phyloP scores from a whole-genome alignment of 202 grass and related monocot species.

The Elaeis oleifera region DNA sequence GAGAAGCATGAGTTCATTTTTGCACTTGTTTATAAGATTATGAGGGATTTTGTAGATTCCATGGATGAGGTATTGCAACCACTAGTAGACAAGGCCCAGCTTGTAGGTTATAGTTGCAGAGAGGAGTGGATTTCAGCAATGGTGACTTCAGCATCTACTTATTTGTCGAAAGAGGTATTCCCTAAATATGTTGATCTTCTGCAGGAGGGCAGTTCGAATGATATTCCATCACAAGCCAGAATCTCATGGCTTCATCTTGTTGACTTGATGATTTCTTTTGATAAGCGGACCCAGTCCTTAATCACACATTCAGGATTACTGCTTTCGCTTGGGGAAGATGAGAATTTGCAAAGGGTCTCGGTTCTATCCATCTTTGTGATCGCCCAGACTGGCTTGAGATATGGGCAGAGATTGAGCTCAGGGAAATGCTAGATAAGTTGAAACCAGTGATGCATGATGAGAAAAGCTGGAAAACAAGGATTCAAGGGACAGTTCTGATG shows the following conservation, averaged over 20 bases:
- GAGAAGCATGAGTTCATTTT: conserved; percentile 86
- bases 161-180: conserved; percentile 79
- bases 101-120: conserved; percentile 93
- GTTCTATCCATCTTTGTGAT: conserved; percentile 75
- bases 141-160: conserved; percentile 58
- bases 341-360: conserved; percentile 67
- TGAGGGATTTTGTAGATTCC: conserved; percentile 73
- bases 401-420: conserved; percentile 81
- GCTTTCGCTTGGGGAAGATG: conserved; percentile 64
- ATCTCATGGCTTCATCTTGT: conserved; percentile 75
- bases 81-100: conserved; percentile 79
- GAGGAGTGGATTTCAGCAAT: conserved; percentile 87
- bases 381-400: conserved; percentile 84
- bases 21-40: conserved; percentile 88
- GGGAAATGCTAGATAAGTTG: conserved; percentile 51
- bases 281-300: conserved; percentile 70
- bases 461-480: conserved; percentile 55
- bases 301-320: conserved; percentile 50
- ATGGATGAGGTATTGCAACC: conserved; percentile 92
- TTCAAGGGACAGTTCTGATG: conserved; percentile 35
- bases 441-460: conserved; percentile 51
- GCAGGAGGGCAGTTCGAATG: conserved; percentile 35
- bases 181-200: conserved; percentile 59
- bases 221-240: conserved; percentile 34
- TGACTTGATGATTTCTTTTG: conserved; percentile 94